Conservation (phyloP, 2,329 filamentous ascomycete species). For the Colletotrichum tamarilloi region DNA sequence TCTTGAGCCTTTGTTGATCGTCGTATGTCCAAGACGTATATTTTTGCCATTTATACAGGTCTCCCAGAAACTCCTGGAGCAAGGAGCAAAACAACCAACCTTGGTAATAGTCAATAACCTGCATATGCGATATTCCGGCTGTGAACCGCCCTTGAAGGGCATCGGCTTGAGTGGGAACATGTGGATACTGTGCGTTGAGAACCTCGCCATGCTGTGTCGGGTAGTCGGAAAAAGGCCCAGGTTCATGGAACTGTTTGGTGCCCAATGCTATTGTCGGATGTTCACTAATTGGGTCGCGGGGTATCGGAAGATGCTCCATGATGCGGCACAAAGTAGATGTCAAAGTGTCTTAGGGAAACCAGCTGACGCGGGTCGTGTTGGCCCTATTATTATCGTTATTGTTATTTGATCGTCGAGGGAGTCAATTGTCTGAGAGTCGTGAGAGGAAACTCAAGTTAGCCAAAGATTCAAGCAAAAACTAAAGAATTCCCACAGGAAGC, state of each 20-base stretch:
- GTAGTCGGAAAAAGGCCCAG: conserved; percentile 20
- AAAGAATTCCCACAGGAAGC: neutral
- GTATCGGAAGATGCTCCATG: conserved; percentile 30
- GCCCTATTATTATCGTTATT: too few relatives aligned
- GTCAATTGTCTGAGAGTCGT: too few relatives aligned
- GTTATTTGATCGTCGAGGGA: too few relatives aligned
- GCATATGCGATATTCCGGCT: neutral
- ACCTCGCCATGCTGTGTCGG: conserved; percentile 9
- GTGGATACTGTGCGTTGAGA: neutral
- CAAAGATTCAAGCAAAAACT: neutral
- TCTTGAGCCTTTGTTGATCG: neutral
- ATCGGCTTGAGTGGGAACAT: conserved; percentile 24
- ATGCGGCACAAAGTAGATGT: neutral
- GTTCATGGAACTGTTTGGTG: conserved; percentile 2
- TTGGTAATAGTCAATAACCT: conserved; percentile 25
- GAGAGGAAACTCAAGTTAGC: too few relatives aligned
- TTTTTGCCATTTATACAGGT: neutral
- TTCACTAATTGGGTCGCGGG: conserved; percentile 14
- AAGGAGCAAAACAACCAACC: conserved; percentile 18
- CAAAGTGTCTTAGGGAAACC: neutral
- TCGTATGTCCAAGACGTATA: neutral
- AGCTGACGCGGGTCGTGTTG: too few relatives aligned
- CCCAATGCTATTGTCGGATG: neutral
- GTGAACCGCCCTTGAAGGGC: neutral
- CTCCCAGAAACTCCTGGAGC: conserved; percentile 1